Base-by-base conservation (phyloP, 495 filamentous ascomycete species). In the Darksidea phi region DNA sequence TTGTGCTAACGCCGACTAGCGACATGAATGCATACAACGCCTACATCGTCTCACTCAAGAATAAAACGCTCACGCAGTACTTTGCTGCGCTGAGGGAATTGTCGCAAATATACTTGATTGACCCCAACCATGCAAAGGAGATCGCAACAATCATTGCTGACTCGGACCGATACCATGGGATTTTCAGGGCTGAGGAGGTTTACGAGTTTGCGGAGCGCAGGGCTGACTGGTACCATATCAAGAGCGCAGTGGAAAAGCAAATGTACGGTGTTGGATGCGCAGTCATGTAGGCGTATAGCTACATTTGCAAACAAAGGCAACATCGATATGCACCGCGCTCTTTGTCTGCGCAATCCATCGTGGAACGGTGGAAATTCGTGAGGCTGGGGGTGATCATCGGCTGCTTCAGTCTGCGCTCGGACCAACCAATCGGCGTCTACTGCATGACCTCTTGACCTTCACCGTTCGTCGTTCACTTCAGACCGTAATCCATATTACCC, bases 231-330 rank as follows among this genome's bases (percentile, higher is more conserved):
- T 95, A 87, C 70, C 79, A 82, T 54, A 88, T 99, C 4, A 87
- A 86, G 76, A 82, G 81, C 58, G 84, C 90, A 54, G 92, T 99
- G 20, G 95, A 99, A 80, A 86, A 88, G 75, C 92, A 90, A 21
- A 96, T 97, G 95, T 97, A 97, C 79, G 95, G 95, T 47, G 80
- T 94, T 75, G 95, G 95, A 47, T 98, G 94, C 71, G 73, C 66
- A 41, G 71, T 93, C 48, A 96, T 97, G 91, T 97, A 79, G 81
- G 65, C 25, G 15, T 24, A 18, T 15, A 6, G n/a, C 10, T 25
- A 1, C 41, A 3, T 24, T 10, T 6, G 37, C 20, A 48, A 36
- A 48, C 21, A 21, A 18, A n/a, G 15, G 38, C 25, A 48, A n/a
- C 13, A 18, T 21, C 5, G 24, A 32, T 32, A 32, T 32, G 4